Evolutionary conservation across 352 stramenopile species (phyloP), one percentile per base, ranked within the genome.

Genomic region (Saprolegnia parasitica): DNA sequence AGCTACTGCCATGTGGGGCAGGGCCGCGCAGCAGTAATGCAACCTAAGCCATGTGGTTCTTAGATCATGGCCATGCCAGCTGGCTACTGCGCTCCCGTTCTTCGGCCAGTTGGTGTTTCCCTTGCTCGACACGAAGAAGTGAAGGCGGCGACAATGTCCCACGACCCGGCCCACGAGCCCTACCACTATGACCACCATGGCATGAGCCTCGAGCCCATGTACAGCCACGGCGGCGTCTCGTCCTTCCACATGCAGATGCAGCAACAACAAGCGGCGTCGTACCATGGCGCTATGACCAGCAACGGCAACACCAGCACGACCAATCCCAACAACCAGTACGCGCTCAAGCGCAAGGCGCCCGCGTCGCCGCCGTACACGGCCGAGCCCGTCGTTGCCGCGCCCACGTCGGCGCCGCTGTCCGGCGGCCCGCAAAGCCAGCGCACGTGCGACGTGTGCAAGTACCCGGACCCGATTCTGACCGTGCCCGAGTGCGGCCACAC

Each of bases 391-490:
- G n/a, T 60, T 3, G 11, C 52, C 11, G 13, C 52, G 35, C 52
- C 52, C 11, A 60, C 24, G 11, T 42, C 52, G 35, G 35, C 52
- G 13, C 24, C 52, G 8, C 4, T 29, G n/a, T 29, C n/a, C 9
- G 35, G 16, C 24, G 24, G 11, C 24, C 11, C 13, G 35, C 35
- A 35, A 42, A 29, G n/a, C 35, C 52, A 60, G 35, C 52, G 11
- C 16, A 60, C 52, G 24, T 94, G 86, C 65, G 83, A 94, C 71
- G 56, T 90, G 50, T 94, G 86, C 75, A 81, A 90, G 57, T 82
- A 91, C 73, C 79, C 81, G 4, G 86, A 94, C 72, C 84, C 86
- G 72, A 78, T 95, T 58, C 75, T 95, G 45, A 86, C 83, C 72
- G 76, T 81, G 52, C 65, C 83, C 39, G 74, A 75, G n/a, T 95